Conservation (phyloP, 345 rosid species). For the Brassica napus region Da-Ae NC_063441.1:8826501-8827000, state of each 20-base stretch:
- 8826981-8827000: conserved; percentile 68
- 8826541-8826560: too few relatives aligned
- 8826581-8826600: too few relatives aligned
- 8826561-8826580: too few relatives aligned
- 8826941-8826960: conserved; percentile 74
- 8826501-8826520: too few relatives aligned
- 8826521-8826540: too few relatives aligned
- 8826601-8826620: too few relatives aligned
- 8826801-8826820: background rate
- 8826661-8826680: too few relatives aligned
- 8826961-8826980: conserved; percentile 58
- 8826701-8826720: conserved; percentile 15
- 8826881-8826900: conserved; percentile 5
- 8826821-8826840: background rate
- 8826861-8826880: conserved; percentile 6
- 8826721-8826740: background rate
- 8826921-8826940: conserved; percentile 69
- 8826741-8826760: background rate
- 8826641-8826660: too few relatives aligned
- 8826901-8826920: conserved; percentile 64
- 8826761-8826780: background rate
- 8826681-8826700: background rate
- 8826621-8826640: too few relatives aligned
- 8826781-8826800: background rate
- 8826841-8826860: background rate